Base-by-base conservation (phyloP, 2,329 filamentous ascomycete species). In the Cladosporium sp. region DNA sequence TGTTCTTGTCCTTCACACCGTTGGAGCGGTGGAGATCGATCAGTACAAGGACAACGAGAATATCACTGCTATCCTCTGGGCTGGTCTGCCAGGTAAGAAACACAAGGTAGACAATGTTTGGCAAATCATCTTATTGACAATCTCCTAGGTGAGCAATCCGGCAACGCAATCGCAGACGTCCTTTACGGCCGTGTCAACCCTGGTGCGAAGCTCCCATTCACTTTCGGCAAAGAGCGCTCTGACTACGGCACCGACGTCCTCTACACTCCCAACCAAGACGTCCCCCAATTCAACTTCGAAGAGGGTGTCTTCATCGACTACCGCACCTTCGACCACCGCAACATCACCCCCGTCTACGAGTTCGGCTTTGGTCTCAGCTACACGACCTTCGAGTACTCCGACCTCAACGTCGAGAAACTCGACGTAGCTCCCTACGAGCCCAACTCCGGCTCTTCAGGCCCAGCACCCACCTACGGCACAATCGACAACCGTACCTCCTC, bases 1-100 rank as follows among this genome's bases (percentile, higher is more conserved):
- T 9, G 85, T 95, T 52, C 86, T 95, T 9, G 81, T 95, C 50
- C 85, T 96, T 48, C 91, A 96, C 72, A 88, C 86, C 1, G 79
- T 83, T 2, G 89, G 89, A 0, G 82, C 89, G 0, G 85, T 92
- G 2, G 71, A 93, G 1, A 68, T 95, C 16, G 80, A 82, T 3
- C 79, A 87, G 12, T 90, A 83, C 76, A 81, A 85, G 57, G 70
- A 85, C 51, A 82, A 80, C 66, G 78, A 80, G 25, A 93, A 93
- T 67, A 75, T 93, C 43, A 88, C 86, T 1, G 88, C 86, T 38
- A 88, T 93, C 41, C 65, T 93, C 1, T 91, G 84, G 78, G 86
- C 86, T 38, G 85, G 86, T 61, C 69, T 88, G 18, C 47, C 47
- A 33, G 45, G 45, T 48, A 33, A 25, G 35, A 27, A 19, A 11